Conservation (phyloP, 805 yeast genomes). For the Hanseniaspora taiwanica region DNA sequence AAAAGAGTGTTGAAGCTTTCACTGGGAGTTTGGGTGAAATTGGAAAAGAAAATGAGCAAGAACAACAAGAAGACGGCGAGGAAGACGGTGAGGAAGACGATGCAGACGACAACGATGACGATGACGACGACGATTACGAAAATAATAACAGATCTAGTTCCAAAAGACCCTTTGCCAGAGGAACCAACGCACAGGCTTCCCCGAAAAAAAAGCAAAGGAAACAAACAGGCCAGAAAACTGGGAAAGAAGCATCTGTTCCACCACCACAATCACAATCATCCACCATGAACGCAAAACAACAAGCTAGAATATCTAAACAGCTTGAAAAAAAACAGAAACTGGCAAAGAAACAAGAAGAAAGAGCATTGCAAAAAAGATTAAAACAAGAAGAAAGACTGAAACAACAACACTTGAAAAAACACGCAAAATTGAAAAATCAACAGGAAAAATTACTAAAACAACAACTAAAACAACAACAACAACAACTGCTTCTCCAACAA, state of each 20-base stretch:
- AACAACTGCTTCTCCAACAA: conserved; percentile 6
- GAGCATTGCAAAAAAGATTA: conserved; percentile 6
- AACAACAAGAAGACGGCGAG: conserved; percentile 2
- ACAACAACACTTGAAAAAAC: conserved; percentile 26
- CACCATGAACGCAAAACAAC: conserved; percentile 12
- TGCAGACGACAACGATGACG: conserved; percentile 3
- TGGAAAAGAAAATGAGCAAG: too few relatives aligned
- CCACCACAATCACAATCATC: conserved; percentile 11
- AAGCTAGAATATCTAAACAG: conserved; percentile 19
- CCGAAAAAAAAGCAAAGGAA: conserved; percentile 9
- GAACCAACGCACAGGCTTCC: conserved; percentile 2
- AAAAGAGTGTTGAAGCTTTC: too few relatives aligned
- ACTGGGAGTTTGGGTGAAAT: too few relatives aligned
- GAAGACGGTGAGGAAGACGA: conserved; percentile 1
- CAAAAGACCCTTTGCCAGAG: conserved; percentile 2
- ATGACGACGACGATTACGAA: conserved; percentile 4
- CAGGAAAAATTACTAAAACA: conserved; percentile 11
- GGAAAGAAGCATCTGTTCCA: conserved; percentile 9
- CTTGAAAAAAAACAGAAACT: conserved; percentile 16
- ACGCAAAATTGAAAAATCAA: conserved; percentile 22
- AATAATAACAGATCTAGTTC: conserved; percentile 4
- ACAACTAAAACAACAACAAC: conserved; percentile 4
- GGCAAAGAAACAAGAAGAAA: conserved; percentile 6
- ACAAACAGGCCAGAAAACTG: conserved; percentile 10
- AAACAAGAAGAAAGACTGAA: conserved; percentile 13